Base-by-base conservation (phyloP, 2,329 filamentous ascomycete genomes). In the Pseudogymnoascus sp. region DNA sequence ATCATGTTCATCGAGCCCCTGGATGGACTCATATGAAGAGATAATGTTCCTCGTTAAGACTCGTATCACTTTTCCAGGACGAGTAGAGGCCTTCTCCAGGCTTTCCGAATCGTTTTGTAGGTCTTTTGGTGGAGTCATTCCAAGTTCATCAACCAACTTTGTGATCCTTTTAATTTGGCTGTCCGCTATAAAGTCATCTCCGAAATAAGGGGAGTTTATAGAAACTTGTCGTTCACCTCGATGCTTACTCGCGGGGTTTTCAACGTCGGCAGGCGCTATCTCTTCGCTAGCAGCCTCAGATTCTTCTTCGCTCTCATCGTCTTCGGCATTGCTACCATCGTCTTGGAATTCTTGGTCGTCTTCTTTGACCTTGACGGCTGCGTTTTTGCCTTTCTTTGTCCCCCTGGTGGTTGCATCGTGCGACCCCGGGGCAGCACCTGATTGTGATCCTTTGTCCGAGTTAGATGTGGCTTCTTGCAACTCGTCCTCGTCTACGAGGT, bases 291-390 rank as follows among this genome's bases (percentile, higher is more conserved):
- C 8, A n/a, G 33, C 10, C 28, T 26, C 47, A 13, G 5, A 2
- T 35, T 47, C 40, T 31, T 28, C 47, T 8, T 28, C 28, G 19
- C 23, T 31, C 19, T 44, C 36, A 5, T 2, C n/a, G 28, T 62
- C n/a, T 28, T 62, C 59, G 2, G 13, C 36, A n/a, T 35, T 59
- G 26, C 65, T 33, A 15, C 64, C 44, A 17, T 19, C 63, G 61
- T n/a, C 57, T 62, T 64, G 28, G 5, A 4, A 19, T 26, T 59
- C 35, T 19, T 42, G 60, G 13, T 62, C 42, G 15, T 33, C n/a
- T 44, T 64, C 63, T 35, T 62, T 21, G n/a, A 21, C 44, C n/a
- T 17, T n/a, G 47, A 17, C 26, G 47, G 47, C 11, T 53, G 26
- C 47, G 23, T 26, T 50, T 28, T 59, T 57, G 23, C 28, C 40